These are phyloP conservation scores for Neonectria hederae DNA, from an alignment of 2,329 filamentous ascomycete genomes.

Conservation along the genomic window DNA sequence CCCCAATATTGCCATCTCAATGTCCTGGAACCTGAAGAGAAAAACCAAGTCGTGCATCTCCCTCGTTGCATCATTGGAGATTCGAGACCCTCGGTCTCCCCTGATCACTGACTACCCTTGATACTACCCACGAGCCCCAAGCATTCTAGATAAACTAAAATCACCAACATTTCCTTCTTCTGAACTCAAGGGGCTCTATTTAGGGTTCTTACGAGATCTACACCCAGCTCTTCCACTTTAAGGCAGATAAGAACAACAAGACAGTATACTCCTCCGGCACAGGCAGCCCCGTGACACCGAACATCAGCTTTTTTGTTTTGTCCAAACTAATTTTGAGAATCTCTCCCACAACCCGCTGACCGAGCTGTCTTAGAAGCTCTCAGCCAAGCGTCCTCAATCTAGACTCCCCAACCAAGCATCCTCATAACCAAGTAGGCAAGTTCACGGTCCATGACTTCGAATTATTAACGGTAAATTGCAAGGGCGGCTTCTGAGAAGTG, in stretches of 20 bases:
- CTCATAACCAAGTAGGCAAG: constrained; percentile 88
- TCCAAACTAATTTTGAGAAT: neutral
- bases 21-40: too few species aligned
- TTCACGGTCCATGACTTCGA: constrained; percentile 96
- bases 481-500: constrained; percentile 97
- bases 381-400: constrained; percentile 58
- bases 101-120: too few species aligned
- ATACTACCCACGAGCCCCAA: too few species aligned
- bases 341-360: neutral
- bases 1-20: too few species aligned
- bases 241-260: neutral
- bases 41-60: too few species aligned
- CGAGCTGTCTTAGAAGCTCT: constrained; percentile 59
- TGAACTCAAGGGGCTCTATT: constrained; percentile 25
- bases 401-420: constrained; percentile 85
- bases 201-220: constrained; percentile 14
- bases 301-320: constrained; percentile 7
- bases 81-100: too few species aligned
- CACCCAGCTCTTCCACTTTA: neutral
- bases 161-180: neutral
- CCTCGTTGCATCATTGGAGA: too few species aligned
- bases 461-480: constrained; percentile 93
- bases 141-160: too few species aligned
- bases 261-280: neutral
- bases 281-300: neutral